Conservation (phyloP, 352 stramenopile species). For the Globisporangium orthogonon region DNA sequence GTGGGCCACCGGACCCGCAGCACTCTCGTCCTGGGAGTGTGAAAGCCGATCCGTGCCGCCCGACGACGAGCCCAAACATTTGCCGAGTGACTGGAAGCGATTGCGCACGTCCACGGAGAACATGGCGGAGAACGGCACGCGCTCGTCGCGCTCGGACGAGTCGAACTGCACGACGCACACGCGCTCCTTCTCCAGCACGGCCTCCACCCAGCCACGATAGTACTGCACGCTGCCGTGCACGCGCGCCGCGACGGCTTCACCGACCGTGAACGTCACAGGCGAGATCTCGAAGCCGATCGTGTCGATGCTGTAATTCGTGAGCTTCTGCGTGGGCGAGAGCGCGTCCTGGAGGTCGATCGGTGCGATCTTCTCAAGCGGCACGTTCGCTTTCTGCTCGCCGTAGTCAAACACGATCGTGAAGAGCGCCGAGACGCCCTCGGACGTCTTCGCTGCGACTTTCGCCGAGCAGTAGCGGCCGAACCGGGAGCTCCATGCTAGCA, state of each 20-base stretch:
- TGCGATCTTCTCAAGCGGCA: conserved; percentile 47
- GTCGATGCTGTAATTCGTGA: conserved; percentile 77
- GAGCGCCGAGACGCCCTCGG: conserved; percentile 19
- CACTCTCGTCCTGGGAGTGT: conserved; percentile 14
- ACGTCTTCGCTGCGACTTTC: conserved; percentile 28
- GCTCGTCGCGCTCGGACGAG: conserved; percentile 53
- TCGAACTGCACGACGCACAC: conserved; percentile 64
- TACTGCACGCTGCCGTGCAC: conserved; percentile 52
- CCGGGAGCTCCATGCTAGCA: conserved; percentile 70
- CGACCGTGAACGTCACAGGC: conserved; percentile 37
- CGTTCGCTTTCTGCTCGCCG: conserved; percentile 43
- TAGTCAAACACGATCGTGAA: conserved; percentile 73
- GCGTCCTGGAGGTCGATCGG: conserved; percentile 43
- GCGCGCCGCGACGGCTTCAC: conserved; percentile 55
- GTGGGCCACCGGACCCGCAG: not conserved
- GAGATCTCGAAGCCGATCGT: conserved; percentile 69
- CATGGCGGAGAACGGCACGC: conserved; percentile 59
- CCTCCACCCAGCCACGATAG: conserved; percentile 51
- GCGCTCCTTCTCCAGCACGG: conserved; percentile 46
- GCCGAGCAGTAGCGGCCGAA: conserved; percentile 64
- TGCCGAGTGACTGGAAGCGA: conserved; percentile 31
- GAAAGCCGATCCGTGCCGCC: conserved; percentile 12
- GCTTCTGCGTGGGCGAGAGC: conserved; percentile 46
- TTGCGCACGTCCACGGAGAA: conserved; percentile 54
- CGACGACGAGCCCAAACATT: conserved; percentile 36